phyloP scores from a whole-genome alignment of 495 filamentous ascomycete species.

The Cercophora scortea region DNA sequence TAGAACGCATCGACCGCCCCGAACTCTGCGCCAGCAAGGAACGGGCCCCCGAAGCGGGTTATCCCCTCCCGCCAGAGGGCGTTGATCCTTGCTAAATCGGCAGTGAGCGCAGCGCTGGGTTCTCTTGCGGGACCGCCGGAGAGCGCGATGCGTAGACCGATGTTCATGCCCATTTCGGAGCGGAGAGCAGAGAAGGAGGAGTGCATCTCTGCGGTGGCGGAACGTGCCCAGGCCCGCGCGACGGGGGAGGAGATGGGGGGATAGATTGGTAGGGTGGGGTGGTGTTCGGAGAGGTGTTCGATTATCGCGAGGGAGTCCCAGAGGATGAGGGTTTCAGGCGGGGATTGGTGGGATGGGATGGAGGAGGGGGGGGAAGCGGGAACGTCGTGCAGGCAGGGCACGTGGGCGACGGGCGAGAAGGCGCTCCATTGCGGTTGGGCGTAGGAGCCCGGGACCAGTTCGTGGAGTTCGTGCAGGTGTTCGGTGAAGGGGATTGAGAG shows the following conservation, averaged over 20 bases:
- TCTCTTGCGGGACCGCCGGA: neutral
- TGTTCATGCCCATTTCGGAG: constrained; percentile 36
- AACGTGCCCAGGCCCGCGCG: constrained; percentile 43
- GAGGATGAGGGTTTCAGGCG: constrained; percentile 18
- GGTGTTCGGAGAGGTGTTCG: constrained; percentile 44
- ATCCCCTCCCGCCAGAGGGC: constrained; percentile 33
- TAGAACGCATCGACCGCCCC: constrained; percentile 34
- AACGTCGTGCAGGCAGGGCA: constrained; percentile 24
- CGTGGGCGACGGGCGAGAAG: constrained; percentile 24
- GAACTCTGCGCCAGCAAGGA: constrained; percentile 30
- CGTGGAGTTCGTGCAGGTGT: constrained; percentile 5
- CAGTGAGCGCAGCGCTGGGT: constrained; percentile 14
- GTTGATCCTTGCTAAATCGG: constrained; percentile 25
- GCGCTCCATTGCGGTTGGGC: constrained; percentile 15
- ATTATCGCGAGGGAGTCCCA: constrained; percentile 47
- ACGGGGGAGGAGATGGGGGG: constrained; percentile 15
- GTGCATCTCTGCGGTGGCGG: constrained; percentile 48
- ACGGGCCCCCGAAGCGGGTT: constrained; percentile 28
- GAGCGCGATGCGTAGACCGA: constrained; percentile 30
- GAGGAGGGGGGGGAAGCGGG: neutral
- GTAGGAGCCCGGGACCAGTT: constrained; percentile 8
- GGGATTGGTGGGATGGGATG: too few relatives aligned
- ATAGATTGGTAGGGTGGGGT: constrained; percentile 37
- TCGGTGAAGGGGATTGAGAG: constrained; percentile 24
- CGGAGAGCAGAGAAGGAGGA: constrained; percentile 41